A percentile compares a stretch with the other conserved stretches of the same genome.
phyloP scores from a whole-genome alignment of 768 basidiomycete species.

The Tylopilus plumbeoviolaceoides region DNA sequence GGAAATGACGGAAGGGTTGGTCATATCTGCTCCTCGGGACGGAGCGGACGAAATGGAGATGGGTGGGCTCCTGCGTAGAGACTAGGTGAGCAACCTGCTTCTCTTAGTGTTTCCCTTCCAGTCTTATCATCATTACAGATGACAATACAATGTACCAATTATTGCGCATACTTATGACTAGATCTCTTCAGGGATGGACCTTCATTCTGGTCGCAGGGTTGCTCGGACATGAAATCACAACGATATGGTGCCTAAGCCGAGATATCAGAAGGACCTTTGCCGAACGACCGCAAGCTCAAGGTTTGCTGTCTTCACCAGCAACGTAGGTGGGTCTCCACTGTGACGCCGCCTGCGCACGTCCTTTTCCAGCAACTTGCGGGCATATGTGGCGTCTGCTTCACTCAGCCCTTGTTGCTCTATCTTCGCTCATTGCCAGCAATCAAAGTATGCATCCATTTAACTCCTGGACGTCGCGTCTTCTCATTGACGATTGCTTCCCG shows the following conservation, averaged over 20 bases:
- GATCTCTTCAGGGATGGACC: constrained; percentile 10
- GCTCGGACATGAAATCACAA: constrained; percentile 3
- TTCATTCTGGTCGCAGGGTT: constrained; percentile 5
- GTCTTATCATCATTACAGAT: constrained; percentile 12
- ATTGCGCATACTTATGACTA: constrained; percentile 13
- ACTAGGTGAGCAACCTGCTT: constrained; percentile 48
- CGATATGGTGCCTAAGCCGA: neutral
- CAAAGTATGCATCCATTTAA: constrained; percentile 11
- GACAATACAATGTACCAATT: constrained; percentile 21
- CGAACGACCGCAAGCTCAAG: constrained; percentile 12
- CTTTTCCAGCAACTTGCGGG: constrained; percentile 1
- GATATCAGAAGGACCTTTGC: neutral
- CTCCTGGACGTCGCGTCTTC: constrained; percentile 13
- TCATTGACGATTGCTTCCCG: constrained; percentile 11
- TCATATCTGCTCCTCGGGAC: constrained; percentile 41
- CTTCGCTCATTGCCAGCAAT: constrained; percentile 3
- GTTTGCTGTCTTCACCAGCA: constrained; percentile 4
- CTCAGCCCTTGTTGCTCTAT: neutral
- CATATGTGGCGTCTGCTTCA: constrained; percentile 17
- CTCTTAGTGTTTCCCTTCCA: constrained; percentile 1
- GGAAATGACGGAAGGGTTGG: constrained; percentile 85
- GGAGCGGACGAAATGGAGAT: constrained; percentile 55
- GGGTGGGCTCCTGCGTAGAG: constrained; percentile 47
- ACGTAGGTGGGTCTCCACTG: constrained; percentile 1
- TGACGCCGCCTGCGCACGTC: constrained; percentile 1